Evolutionary conservation across 1,139 yeast genomes (phyloP).

Genomic region (Diutina ranongensis): DNA sequence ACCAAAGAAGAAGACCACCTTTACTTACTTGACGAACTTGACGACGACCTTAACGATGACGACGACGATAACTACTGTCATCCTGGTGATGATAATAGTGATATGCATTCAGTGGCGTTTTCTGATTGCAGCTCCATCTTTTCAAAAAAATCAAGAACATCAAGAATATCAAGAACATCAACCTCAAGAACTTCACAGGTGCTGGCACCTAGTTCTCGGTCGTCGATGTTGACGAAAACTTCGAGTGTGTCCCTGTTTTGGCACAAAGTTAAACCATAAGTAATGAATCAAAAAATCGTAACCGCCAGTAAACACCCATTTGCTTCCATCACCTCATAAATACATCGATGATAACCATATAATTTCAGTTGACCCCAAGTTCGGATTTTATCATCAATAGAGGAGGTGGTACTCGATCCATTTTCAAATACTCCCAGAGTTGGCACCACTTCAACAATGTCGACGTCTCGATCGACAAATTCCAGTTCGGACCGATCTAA

Average conservation of each 20-base stretch:
- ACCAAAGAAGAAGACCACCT: not conserved
- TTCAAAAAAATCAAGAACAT: not conserved
- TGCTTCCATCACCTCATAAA: slow-evolving; percentile 43
- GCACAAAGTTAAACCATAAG: not conserved
- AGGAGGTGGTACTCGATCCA: not conserved
- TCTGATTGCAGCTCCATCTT: slow-evolving; percentile 1
- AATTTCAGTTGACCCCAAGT: slow-evolving; percentile 46
- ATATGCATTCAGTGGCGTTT: not conserved
- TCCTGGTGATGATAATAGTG: not conserved
- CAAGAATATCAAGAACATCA: no score
- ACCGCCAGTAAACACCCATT: slow-evolving; percentile 24
- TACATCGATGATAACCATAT: slow-evolving; percentile 32
- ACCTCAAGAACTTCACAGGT: no score
- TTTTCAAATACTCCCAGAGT: not conserved
- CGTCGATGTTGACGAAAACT: no score
- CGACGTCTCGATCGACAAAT: slow-evolving; percentile 27
- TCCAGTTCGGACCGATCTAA: slow-evolving; percentile 42
- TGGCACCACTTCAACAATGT: slow-evolving; percentile 17
- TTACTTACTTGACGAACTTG: not conserved
- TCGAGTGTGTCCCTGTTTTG: not conserved
- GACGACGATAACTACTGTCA: not conserved
- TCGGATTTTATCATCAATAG: slow-evolving; percentile 8
- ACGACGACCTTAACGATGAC: not conserved
- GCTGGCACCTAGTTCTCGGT: slow-evolving; percentile 1
- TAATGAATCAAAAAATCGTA: slow-evolving; percentile 16